Percentiles rank a stretch among this genome's conserved stretches.
Conservation (phyloP, 768 basidiomycete genomes). For the Crassisporium funariophilum region DNA sequence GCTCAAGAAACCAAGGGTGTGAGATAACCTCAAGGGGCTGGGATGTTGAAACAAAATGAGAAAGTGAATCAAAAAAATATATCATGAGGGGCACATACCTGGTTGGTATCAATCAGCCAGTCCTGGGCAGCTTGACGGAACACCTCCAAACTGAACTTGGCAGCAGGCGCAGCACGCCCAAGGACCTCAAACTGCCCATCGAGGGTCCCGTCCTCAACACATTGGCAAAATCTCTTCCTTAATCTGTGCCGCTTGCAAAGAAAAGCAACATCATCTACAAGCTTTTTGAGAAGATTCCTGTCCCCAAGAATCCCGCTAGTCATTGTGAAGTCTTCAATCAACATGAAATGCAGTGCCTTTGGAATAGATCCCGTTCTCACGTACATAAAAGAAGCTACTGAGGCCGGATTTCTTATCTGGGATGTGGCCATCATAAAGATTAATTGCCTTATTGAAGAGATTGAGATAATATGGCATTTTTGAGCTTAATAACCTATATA, state of each 20-base stretch:
- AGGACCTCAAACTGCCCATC: not conserved
- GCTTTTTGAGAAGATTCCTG: conserved; percentile 14
- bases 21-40: no score
- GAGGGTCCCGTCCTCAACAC: not conserved
- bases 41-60: no score
- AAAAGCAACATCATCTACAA: conserved; percentile 5
- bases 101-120: no score
- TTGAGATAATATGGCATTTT: conserved; percentile 3
- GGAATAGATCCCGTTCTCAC: conserved; percentile 2
- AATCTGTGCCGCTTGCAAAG: conserved; percentile 5
- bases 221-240: conserved; percentile 8
- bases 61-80: no score
- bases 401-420: not conserved
- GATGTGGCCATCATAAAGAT: conserved; percentile 9
- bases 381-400: not conserved
- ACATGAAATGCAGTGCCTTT: conserved; percentile 2
- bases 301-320: not conserved
- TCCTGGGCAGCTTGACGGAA: no score
- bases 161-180: no score
- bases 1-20: no score
- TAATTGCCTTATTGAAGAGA: conserved; percentile 8
- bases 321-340: conserved; percentile 9
- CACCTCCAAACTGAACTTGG: no score
- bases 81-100: no score
- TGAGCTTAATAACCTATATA: not conserved